Conservation (phyloP, 352 stramenopile genomes). For the Peronospora farinosa region DNA sequence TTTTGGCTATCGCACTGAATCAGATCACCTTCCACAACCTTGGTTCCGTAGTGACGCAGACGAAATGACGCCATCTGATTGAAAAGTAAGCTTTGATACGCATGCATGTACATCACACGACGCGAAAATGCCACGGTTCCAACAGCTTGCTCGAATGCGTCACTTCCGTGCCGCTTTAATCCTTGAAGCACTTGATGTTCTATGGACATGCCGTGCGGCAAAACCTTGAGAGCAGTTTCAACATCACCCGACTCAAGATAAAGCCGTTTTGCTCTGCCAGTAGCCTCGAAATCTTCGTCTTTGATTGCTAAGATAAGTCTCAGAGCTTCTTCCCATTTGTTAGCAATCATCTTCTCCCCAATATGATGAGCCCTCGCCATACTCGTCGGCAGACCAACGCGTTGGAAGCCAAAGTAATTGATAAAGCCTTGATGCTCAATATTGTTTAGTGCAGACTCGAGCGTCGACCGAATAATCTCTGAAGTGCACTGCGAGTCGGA, state of each 20-base stretch:
- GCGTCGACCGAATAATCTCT: conserved; percentile 10
- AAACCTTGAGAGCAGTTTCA: conserved; percentile 47
- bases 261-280: conserved; percentile 33
- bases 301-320: conserved; percentile 40
- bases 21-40: conserved; percentile 55
- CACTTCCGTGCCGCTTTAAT: conserved; percentile 49
- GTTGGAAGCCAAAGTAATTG: conserved; percentile 85
- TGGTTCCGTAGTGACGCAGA: conserved; percentile 29
- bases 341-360: conserved; percentile 54
- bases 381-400: conserved; percentile 44
- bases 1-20: conserved; percentile 21
- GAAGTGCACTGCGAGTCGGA: conserved; percentile 4
- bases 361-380: conserved; percentile 60
- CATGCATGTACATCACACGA: conserved; percentile 67
- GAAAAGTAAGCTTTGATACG: conserved; percentile 76
- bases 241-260: conserved; percentile 45
- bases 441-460: conserved; percentile 24
- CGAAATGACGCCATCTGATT: conserved; percentile 55
- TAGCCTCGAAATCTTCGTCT: conserved; percentile 31
- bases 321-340: conserved; percentile 51
- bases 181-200: conserved; percentile 62
- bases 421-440: conserved; percentile 43
- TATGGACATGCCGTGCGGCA: conserved; percentile 37
- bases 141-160: conserved; percentile 52
- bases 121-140: conserved; percentile 47